Evolutionary conservation across 2,329 filamentous ascomycete genomes (phyloP), one percentile per base, ranked within the genome.

Genomic region (Blastomyces gilchristii): DNA sequence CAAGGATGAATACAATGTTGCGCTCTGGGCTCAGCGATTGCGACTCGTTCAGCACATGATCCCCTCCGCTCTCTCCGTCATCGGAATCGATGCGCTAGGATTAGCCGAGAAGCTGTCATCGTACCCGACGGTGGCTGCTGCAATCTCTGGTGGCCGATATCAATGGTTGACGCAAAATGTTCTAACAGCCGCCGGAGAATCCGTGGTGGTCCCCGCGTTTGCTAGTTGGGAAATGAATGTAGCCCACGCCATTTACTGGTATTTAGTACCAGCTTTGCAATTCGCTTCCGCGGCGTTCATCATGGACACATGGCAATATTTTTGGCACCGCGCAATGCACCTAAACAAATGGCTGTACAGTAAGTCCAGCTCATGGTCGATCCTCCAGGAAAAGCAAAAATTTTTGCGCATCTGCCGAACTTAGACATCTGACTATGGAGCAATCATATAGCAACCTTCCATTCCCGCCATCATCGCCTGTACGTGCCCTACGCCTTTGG

Each of bases 401-500:
- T 22, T 22, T 22, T 50, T n/a, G 7, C 28, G 31, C 34, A 34
- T 56, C 11, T 5, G n/a, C 41, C 1, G 28, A 22, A 37, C 22
- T 45, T 65, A 72, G 56, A 69, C 61, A 25, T n/a, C 57, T 37
- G 9, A 50, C n/a, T 59, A 2, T 9, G 2, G 14, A 58, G 12
- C 50, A 8, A 41, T 37, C 31, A 34, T 66, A 28, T 67, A 93
- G 89, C 87, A 66, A 89, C 87, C 62, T 94, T 97, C 79, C 94
- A 97, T 79, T 93, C 92, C 57, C 87, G 93, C 64, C 94, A 99
- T 76, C 94, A 99, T 80, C 89, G 93, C 50, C 86, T 99, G 43
- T 97, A 99, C 75, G 94, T 97, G 2, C 94, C 94, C 2, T 99
- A 97, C 75, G 94, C 94, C 2, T 99, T 93, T 75, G 94, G 94